Percentiles rank a stretch among this genome's conserved stretches.
These are phyloP conservation scores for Arachis hypogaea DNA, from an alignment of 306 rosid species.

Conservation along the genomic window DNA sequence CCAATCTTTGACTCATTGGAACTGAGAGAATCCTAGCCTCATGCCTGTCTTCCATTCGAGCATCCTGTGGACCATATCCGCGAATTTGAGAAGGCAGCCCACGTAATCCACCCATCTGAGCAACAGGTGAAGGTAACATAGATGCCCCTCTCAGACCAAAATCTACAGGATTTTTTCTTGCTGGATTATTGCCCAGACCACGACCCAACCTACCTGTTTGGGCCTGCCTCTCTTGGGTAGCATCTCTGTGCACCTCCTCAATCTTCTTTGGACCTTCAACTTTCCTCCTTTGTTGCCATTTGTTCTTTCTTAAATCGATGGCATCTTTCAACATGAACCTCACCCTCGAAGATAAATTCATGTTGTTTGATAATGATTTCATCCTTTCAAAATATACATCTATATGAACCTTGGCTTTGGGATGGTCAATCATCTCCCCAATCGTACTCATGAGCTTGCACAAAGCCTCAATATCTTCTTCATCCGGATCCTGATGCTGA, in stretches of 20 bases:
- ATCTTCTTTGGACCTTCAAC: constrained; percentile 98
- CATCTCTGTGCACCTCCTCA: constrained; percentile 98
- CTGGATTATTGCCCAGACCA: constrained; percentile 63
- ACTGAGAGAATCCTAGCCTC: constrained; percentile 72
- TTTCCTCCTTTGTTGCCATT: constrained; percentile 93
- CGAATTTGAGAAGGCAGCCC: constrained; percentile 63
- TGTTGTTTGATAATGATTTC: constrained; percentile 68
- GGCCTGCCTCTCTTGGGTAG: constrained; percentile 90
- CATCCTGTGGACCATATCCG: constrained; percentile 80
- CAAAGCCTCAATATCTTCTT: constrained; percentile 91
- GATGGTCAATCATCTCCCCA: constrained; percentile 96
- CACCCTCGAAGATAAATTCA: constrained; percentile 88
- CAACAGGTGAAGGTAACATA: constrained; percentile 58
- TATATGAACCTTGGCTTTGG: constrained; percentile 81
- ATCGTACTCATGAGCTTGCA: constrained; percentile 98
- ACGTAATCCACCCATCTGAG: constrained; percentile 71
- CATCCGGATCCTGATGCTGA: constrained; percentile 81
- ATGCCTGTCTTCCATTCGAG: constrained; percentile 68
- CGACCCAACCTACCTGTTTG: constrained; percentile 81
- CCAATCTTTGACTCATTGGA: constrained; percentile 63
- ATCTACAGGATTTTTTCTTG: constrained; percentile 78
- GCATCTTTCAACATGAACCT: constrained; percentile 95
- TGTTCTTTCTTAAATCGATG: constrained; percentile 86
- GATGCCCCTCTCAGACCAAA: constrained; percentile 69
- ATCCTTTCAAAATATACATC: constrained; percentile 85